Evolutionary conservation across 2,329 filamentous ascomycete species (phyloP).

Genomic region (Verticillium tricorpus): DNA sequence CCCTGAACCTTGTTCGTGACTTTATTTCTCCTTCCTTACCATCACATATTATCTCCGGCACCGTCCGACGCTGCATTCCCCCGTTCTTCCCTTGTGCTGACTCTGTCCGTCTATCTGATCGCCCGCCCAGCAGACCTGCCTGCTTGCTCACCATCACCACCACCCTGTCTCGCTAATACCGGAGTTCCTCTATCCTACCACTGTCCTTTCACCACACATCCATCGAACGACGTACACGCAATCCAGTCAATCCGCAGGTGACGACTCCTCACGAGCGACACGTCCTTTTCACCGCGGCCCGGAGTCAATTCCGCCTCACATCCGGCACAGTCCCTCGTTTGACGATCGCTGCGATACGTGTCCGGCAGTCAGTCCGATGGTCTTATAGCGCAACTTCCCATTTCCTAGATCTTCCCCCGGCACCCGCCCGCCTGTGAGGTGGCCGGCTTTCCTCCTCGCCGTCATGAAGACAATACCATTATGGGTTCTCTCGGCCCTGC

Average conservation of each 20-base stretch:
- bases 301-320: background rate
- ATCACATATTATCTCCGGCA: background rate
- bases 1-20: background rate
- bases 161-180: background rate
- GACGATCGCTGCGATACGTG: background rate
- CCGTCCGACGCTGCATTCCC: background rate
- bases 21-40: background rate
- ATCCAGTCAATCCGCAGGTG: background rate
- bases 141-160: background rate
- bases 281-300: background rate
- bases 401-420: slow-evolving; percentile 1
- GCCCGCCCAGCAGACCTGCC: background rate
- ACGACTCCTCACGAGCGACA: background rate
- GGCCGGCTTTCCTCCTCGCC: background rate
- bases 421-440: background rate
- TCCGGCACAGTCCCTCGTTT: background rate
- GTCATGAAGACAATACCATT: slow-evolving; percentile 31
- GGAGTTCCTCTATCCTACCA: background rate
- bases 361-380: background rate
- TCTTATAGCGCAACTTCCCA: background rate
- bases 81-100: background rate
- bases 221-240: background rate
- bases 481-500: slow-evolving; percentile 22
- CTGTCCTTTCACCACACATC: no score
- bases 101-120: background rate